Evolutionary conservation across 2,329 filamentous ascomycete genomes (phyloP), one percentile per base, ranked within the genome.

Genomic region (Boeremia exigua): DNA sequence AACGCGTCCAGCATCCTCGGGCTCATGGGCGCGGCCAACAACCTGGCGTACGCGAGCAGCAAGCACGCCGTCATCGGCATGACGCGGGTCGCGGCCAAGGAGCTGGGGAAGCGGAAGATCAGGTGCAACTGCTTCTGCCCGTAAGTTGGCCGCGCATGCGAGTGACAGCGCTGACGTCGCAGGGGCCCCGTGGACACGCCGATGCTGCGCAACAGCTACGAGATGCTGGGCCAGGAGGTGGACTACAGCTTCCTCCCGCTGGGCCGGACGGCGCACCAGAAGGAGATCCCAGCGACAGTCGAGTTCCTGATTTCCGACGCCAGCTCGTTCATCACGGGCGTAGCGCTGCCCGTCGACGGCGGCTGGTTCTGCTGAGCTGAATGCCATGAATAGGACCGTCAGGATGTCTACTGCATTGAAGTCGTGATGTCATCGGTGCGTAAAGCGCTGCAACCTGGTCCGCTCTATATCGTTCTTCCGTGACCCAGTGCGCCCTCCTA

Each of bases 1-100:
- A 78, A 78, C 57, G 77, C 83, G 27, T 77, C 81, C 25, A 84
- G 81, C 39, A 81, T 82, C 30, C 80, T 82, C 33, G 84, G 84
- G 5, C 66, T 80, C 2, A 76, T 78, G 56, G 80, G 79, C 68
- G 77, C 69, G 47, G 30, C 68, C 6, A 70, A 71, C 12, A 67
- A 63, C 23, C 66, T 72, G 23, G 72, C 73, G 0, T 79, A 79
- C 47, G 63, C 61, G 14, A 74, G 76, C 0, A 73, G 66, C 6
- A 80, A 80, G 53, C 76, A 78, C 56, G 77, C 70, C 0, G 72
- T 79, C 4, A 63, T 79, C 5, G 77, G 77, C 0, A 70, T 79
- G 58, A 77, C 77, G 4, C 70, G 72, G 34, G 58, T 66, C 1
- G 71, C 75, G 1, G 77, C 77, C 2, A 77, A 78, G 45, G 77